Evolutionary conservation across 2,329 filamentous ascomycete genomes (phyloP).

Genomic region (Curvularia verruculosa): DNA sequence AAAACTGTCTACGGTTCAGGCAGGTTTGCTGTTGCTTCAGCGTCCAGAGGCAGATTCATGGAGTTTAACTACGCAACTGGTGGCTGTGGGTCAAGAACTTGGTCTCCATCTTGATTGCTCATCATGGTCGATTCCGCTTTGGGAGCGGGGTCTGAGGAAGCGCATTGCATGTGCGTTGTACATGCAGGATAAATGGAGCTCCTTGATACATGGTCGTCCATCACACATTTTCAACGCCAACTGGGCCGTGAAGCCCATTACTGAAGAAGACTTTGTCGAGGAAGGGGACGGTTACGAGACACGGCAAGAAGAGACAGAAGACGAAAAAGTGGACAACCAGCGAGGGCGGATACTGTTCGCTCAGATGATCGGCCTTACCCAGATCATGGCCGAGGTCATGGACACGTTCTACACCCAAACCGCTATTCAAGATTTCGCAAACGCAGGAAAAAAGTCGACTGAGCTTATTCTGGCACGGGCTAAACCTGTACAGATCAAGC

Average conservation of each 20-base stretch:
- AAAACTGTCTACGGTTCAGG: constrained; percentile 81
- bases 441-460: constrained; percentile 72
- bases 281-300: constrained; percentile 62
- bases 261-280: constrained; percentile 73
- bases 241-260: constrained; percentile 77
- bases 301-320: constrained; percentile 54
- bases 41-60: constrained; percentile 79
- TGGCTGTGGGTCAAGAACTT: constrained; percentile 85
- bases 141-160: constrained; percentile 85
- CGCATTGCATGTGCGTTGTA: constrained; percentile 89
- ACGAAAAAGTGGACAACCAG: constrained; percentile 67
- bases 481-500: constrained; percentile 80
- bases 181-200: constrained; percentile 94
- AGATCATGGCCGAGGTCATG: constrained; percentile 78
- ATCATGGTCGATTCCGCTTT: constrained; percentile 83
- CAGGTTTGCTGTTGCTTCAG: constrained; percentile 75
- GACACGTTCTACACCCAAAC: constrained; percentile 82
- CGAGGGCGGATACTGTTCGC: constrained; percentile 73
- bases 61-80: constrained; percentile 83
- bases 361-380: constrained; percentile 76
- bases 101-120: constrained; percentile 88
- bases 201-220: constrained; percentile 81
- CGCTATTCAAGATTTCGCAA: constrained; percentile 71
- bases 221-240: constrained; percentile 74
- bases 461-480: constrained; percentile 75